phyloP scores from a whole-genome alignment of 1,284 basidiomycete genomes.

The Omphalotus olearius region DNA sequence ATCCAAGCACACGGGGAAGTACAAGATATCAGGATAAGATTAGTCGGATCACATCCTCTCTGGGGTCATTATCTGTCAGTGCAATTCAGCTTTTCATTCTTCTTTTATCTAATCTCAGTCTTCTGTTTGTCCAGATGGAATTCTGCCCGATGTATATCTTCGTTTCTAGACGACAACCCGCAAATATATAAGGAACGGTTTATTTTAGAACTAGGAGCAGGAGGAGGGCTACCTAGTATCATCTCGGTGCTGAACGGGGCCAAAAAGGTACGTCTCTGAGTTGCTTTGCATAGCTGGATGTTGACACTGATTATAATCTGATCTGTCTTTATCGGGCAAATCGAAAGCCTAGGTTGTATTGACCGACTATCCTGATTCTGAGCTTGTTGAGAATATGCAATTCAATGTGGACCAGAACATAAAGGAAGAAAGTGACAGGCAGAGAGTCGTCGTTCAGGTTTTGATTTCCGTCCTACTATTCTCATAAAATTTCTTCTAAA shows the following conservation, averaged over 20 bases:
- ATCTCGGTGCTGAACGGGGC: slow-evolving; percentile 71
- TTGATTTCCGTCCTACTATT: neutral
- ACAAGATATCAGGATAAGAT: no score
- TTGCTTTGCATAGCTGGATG: neutral
- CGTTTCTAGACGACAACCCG: slow-evolving; percentile 61
- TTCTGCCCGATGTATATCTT: slow-evolving; percentile 72
- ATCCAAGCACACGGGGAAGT: no score
- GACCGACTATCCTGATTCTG: slow-evolving; percentile 89
- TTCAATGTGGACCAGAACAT: slow-evolving; percentile 69
- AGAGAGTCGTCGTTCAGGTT: slow-evolving; percentile 48
- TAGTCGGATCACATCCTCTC: no score
- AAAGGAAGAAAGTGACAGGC: slow-evolving; percentile 20
- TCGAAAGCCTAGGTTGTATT: slow-evolving; percentile 60
- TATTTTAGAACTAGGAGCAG: slow-evolving; percentile 91
- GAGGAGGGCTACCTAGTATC: slow-evolving; percentile 84
- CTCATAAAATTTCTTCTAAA: no score
- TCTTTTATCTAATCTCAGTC: no score
- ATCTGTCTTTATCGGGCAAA: neutral
- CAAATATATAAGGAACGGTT: slow-evolving; percentile 38
- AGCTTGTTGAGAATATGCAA: slow-evolving; percentile 76
- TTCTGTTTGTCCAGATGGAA: no score
- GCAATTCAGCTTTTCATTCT: no score
- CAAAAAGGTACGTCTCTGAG: slow-evolving; percentile 34
- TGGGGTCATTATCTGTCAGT: no score
- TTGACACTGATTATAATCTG: neutral